Evolutionary conservation across 2,329 filamentous ascomycete genomes (phyloP).

Genomic region (Penicillium sp.): DNA sequence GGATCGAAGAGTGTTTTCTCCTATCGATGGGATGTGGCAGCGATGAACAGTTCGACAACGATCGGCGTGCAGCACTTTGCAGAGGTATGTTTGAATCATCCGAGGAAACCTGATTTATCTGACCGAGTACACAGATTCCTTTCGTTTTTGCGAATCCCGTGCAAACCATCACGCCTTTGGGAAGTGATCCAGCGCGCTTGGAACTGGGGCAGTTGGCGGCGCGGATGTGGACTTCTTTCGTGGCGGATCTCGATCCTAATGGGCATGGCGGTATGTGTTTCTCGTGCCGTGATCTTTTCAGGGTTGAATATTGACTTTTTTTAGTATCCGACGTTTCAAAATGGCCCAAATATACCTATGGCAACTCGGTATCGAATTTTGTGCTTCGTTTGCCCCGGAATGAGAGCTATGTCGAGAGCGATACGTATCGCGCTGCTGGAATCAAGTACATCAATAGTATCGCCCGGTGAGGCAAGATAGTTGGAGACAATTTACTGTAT

Average conservation of each 20-base stretch:
- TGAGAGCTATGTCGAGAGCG: conserved; percentile 30
- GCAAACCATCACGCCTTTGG: conserved; percentile 30
- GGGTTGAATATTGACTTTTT: background rate
- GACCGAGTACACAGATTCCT: conserved; percentile 24
- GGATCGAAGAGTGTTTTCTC: conserved; percentile 24
- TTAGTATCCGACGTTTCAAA: conserved; percentile 23
- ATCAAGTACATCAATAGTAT: conserved; percentile 33
- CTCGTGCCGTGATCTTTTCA: background rate
- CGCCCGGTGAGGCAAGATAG: conserved; percentile 16
- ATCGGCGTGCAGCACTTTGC: conserved; percentile 36
- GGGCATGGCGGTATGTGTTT: conserved; percentile 27
- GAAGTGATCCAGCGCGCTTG: conserved; percentile 26
- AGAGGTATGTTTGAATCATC: conserved; percentile 22
- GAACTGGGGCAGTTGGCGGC: conserved; percentile 31
- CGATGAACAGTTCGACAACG: conserved; percentile 25
- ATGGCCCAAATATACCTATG: conserved; percentile 27
- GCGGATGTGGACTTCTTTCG: conserved; percentile 37
- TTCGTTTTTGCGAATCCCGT: conserved; percentile 36
- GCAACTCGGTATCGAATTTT: conserved; percentile 20
- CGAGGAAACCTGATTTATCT: background rate
- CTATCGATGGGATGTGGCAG: conserved; percentile 34
- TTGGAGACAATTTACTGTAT: background rate
- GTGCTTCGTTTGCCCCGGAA: conserved; percentile 30
- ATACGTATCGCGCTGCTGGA: conserved; percentile 29
- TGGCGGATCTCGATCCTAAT: conserved; percentile 31